Percentiles rank a stretch among this genome's conserved stretches.
Conservation (phyloP, 352 stramenopile genomes). For the Globisporangium ultimum region DNA sequence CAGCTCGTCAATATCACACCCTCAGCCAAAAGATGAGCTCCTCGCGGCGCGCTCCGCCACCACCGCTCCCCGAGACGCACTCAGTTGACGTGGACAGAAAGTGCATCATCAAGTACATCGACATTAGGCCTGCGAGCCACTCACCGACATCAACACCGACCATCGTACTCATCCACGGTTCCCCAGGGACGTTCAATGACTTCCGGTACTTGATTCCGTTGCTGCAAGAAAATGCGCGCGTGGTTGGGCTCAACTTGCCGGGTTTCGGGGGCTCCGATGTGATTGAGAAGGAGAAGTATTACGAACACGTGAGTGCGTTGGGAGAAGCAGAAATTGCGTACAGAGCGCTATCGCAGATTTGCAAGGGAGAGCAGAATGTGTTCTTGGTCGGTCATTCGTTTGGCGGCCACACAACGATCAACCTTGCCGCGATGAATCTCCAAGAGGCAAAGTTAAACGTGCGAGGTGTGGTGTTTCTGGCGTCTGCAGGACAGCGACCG, state of each 20-base stretch:
- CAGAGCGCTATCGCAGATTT: conserved; percentile 33
- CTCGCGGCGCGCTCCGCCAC: not conserved
- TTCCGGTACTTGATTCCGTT: conserved; percentile 60
- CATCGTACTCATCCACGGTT: conserved; percentile 60
- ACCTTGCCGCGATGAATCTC: conserved; percentile 29
- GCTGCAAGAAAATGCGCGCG: conserved; percentile 34
- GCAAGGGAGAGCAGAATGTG: conserved; percentile 14
- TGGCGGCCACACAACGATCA: conserved; percentile 22
- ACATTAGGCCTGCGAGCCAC: conserved; percentile 12
- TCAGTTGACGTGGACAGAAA: conserved; percentile 28
- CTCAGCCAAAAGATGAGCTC: not conserved
- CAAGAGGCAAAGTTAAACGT: conserved; percentile 5
- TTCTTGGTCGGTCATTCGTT: conserved; percentile 12
- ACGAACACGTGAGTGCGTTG: conserved; percentile 37
- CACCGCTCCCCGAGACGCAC: conserved; percentile 21
- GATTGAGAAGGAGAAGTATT: conserved; percentile 35
- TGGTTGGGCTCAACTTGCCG: conserved; percentile 58
- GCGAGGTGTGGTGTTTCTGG: conserved; percentile 15
- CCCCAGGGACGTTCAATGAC: conserved; percentile 56
- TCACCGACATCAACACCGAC: not conserved
- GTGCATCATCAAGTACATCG: conserved; percentile 42
- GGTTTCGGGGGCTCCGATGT: conserved; percentile 48
- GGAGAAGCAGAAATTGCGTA: conserved; percentile 34
- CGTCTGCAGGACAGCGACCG: conserved; percentile 2
- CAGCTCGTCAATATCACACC: not conserved